Conservation (phyloP, 495 filamentous ascomycete genomes). For the Xylaria longipes region DNA sequence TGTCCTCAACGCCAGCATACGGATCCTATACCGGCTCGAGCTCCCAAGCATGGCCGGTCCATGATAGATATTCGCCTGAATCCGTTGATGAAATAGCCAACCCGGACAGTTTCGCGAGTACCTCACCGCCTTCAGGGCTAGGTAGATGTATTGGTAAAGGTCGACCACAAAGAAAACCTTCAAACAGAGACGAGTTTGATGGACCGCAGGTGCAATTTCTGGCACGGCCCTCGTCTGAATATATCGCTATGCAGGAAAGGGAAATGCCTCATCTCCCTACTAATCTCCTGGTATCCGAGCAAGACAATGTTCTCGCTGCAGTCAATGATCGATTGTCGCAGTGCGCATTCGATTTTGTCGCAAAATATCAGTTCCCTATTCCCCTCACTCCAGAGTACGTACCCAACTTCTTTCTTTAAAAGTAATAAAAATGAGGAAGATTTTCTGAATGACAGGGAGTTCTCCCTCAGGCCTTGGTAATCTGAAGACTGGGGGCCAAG, state of each 20-base stretch:
- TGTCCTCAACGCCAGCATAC: conserved; percentile 37
- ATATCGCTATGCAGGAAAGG: conserved; percentile 73
- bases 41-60: conserved; percentile 49
- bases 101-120: conserved; percentile 45
- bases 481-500: background rate
- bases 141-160: conserved; percentile 57
- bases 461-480: background rate
- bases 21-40: conserved; percentile 43
- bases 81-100: conserved; percentile 56
- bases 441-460: background rate
- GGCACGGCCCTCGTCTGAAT: conserved; percentile 67
- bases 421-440: background rate
- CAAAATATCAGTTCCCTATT: conserved; percentile 88
- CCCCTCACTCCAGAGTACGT: conserved; percentile 69
- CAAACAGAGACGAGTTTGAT: conserved; percentile 90
- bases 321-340: conserved; percentile 85
- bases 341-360: conserved; percentile 88
- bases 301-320: conserved; percentile 77
- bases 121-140: conserved; percentile 44
- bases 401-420: background rate
- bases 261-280: conserved; percentile 83
- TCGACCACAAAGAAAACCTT: conserved; percentile 71
- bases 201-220: conserved; percentile 78
- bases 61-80: conserved; percentile 52
- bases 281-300: conserved; percentile 80